These are phyloP conservation scores for Chlamydomonas incerta DNA, from an alignment of 139 green algal species.

Conservation along the genomic window DNA sequence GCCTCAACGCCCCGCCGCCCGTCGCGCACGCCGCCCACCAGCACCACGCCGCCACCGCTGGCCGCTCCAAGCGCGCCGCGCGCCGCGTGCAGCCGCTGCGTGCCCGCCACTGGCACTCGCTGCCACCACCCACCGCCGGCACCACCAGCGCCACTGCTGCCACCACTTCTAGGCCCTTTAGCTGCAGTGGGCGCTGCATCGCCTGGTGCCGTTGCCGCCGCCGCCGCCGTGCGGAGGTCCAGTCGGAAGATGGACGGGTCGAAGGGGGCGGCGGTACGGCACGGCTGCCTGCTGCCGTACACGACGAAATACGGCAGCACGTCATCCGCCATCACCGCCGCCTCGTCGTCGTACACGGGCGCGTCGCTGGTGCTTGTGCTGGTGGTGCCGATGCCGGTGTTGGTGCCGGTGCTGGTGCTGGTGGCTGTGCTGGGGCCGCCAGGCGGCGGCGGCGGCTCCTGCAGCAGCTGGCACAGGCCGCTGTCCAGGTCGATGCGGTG, in stretches of 20 bases:
- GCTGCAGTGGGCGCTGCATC: neutral
- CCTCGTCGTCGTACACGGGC: neutral
- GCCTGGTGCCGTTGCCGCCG: neutral
- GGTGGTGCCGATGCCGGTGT: neutral
- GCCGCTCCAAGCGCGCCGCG: neutral
- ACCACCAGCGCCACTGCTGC: neutral
- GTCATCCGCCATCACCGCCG: slow-evolving; percentile 30
- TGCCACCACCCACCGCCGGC: neutral
- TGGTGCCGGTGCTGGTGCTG: neutral
- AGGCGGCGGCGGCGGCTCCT: no score
- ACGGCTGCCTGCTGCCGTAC: slow-evolving; percentile 4
- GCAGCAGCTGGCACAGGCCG: neutral
- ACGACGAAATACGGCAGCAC: slow-evolving; percentile 32
- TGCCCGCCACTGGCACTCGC: neutral
- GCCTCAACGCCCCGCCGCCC: slow-evolving; percentile 14
- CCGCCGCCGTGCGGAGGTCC: neutral
- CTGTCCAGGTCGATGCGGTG: neutral
- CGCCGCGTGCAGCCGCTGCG: neutral
- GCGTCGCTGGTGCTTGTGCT: neutral
- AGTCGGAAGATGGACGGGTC: slow-evolving; percentile 2
- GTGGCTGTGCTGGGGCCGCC: no score
- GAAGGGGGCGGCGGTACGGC: neutral
- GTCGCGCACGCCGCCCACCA: slow-evolving; percentile 11
- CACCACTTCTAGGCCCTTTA: no score
- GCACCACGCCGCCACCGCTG: neutral